Evolutionary conservation across 768 basidiomycete genomes (phyloP).

Genomic region (Hirschioporus abietinus): DNA sequence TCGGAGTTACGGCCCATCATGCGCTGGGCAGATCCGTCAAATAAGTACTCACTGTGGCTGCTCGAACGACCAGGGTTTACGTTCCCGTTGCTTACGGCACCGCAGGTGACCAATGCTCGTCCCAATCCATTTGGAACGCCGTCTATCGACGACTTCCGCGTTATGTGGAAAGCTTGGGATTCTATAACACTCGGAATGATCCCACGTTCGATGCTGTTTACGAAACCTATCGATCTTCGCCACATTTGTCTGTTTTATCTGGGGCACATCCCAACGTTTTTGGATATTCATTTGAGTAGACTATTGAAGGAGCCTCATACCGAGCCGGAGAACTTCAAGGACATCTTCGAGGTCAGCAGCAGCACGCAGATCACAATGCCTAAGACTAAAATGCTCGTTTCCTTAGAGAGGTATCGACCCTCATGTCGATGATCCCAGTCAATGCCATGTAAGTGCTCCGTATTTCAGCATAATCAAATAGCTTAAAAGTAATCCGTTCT

Average conservation of each 20-base stretch:
- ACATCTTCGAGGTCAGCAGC: slow-evolving; percentile 65
- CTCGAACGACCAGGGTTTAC: slow-evolving; percentile 80
- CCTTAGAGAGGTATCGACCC: slow-evolving; percentile 92
- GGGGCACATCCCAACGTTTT: slow-evolving; percentile 89
- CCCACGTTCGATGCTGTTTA: slow-evolving; percentile 73
- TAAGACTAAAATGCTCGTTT: slow-evolving; percentile 12
- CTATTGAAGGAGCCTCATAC: slow-evolving; percentile 74
- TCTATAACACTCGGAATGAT: slow-evolving; percentile 82
- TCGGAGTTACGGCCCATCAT: slow-evolving; percentile 80
- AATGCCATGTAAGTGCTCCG: slow-evolving; percentile 64
- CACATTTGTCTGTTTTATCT: slow-evolving; percentile 97
- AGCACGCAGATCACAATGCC: neutral
- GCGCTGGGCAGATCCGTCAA: slow-evolving; percentile 72
- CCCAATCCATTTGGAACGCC: slow-evolving; percentile 63
- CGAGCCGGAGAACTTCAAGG: slow-evolving; percentile 80
- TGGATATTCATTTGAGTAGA: slow-evolving; percentile 84
- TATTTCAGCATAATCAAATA: slow-evolving; percentile 6
- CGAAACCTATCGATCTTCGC: slow-evolving; percentile 89
- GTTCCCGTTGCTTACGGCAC: slow-evolving; percentile 58
- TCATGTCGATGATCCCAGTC: slow-evolving; percentile 81
- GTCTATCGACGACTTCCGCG: slow-evolving; percentile 69
- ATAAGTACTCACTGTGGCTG: slow-evolving; percentile 82
- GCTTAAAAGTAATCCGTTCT: neutral
- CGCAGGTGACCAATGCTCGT: slow-evolving; percentile 23
- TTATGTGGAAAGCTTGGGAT: slow-evolving; percentile 89